Base-by-base conservation (phyloP, 202 grass and related monocot species). In the Zoysia matrella region DNA sequence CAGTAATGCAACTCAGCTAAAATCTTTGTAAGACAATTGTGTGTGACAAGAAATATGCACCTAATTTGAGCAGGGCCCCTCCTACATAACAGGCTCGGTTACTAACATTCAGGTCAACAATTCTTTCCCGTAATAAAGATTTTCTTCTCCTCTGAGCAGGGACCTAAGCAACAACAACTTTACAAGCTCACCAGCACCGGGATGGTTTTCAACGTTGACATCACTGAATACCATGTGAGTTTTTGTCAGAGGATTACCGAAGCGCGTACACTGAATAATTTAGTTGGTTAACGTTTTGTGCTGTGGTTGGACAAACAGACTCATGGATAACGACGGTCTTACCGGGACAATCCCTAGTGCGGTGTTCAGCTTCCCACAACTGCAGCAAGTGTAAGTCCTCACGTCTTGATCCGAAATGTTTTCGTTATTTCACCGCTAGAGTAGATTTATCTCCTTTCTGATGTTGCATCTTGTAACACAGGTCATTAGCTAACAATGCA, bases 301-400 rank as follows among this genome's bases (percentile, higher is more conserved):
- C 7, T 85, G 39, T 53, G 18, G 16, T 72, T 81, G 48, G 30
- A 77, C 14, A 69, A 65, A 36, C 86, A 92, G 90, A 77, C 71
- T 89, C 47, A 83, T 89, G 86, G 80, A 76, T 8, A 58, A 67
- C 6, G 66, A 18, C 46, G 7, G 10, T 42, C 86, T 89, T 84
- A 83, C 30, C 42, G 90, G 90, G 42, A 10, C 72, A 86, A 65
- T 92, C 50, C 90, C 90, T 36, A 81, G 66, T 10, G 60, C 75
- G 60, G 56, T 92, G 30, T 92, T 92, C 75, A 77, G 70, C 50
- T 10, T 77, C n/a, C 80, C 86, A 61, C 62, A 86, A 58, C 73
- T 92, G 75, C 80, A 92, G 48, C 75, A 89, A 92, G 81, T 92
- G 90, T 92, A 92, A 81, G 82, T 67, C 63, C 47, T 80, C 67